These are phyloP conservation scores for Capronia epimyces DNA, from an alignment of 2,329 filamentous ascomycete genomes.

Conservation along the genomic window DNA sequence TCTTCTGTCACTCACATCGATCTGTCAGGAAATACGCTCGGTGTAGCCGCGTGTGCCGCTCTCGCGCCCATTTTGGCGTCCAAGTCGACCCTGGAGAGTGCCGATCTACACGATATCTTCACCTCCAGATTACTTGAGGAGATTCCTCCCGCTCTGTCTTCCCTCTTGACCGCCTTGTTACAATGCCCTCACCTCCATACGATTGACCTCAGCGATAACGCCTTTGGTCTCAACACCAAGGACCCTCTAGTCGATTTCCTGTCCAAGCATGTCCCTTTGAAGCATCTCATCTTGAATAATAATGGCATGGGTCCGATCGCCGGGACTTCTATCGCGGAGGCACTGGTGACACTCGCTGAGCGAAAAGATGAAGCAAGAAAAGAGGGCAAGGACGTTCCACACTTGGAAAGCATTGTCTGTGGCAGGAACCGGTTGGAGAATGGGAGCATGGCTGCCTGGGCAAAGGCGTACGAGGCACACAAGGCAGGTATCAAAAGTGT, in stretches of 20 bases:
- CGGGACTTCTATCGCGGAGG: conserved; percentile 81
- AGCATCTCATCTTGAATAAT: conserved; percentile 95
- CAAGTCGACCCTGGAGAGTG: conserved; percentile 74
- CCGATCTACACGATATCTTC: conserved; percentile 96
- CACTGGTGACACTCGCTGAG: conserved; percentile 72
- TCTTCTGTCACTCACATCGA: conserved; percentile 76
- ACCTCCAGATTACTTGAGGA: conserved; percentile 88
- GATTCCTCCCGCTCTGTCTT: conserved; percentile 83
- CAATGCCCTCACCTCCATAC: conserved; percentile 82
- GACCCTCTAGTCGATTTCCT: conserved; percentile 90
- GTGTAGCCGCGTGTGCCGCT: conserved; percentile 77
- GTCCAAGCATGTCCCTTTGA: conserved; percentile 77
- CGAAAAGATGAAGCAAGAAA: conserved; percentile 69
- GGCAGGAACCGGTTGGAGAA: conserved; percentile 94
- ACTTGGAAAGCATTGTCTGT: conserved; percentile 94
- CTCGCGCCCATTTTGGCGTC: conserved; percentile 77
- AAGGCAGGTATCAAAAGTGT: conserved; percentile 70
- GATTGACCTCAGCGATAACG: conserved; percentile 95
- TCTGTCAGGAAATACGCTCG: conserved; percentile 86
- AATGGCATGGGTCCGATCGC: conserved; percentile 92
- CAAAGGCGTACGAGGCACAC: conserved; percentile 77
- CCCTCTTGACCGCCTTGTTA: conserved; percentile 77
- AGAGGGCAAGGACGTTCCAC: conserved; percentile 64
- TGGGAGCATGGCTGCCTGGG: conserved; percentile 94
- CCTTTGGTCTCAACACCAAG: conserved; percentile 92